Conservation (phyloP, 495 filamentous ascomycete species). For the Hypomontagnella submonticulosa region DNA sequence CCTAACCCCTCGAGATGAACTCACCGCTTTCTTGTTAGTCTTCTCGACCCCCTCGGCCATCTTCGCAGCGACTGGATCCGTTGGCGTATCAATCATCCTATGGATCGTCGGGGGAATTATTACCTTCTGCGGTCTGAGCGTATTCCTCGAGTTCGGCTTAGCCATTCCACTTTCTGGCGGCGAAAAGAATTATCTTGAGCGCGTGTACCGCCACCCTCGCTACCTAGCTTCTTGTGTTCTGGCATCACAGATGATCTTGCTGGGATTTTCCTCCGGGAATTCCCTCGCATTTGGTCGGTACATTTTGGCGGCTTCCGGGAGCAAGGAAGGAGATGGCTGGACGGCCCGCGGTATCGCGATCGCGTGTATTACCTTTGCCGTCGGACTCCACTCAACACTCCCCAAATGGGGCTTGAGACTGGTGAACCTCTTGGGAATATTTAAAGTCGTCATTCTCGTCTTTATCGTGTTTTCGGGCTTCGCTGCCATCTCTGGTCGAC, state of each 20-base stretch:
- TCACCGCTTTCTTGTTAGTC: constrained; percentile 43
- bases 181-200: constrained; percentile 76
- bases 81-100: constrained; percentile 51
- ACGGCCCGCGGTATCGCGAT: constrained; percentile 73
- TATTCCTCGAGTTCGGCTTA: constrained; percentile 63
- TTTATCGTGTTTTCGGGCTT: constrained; percentile 75
- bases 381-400: constrained; percentile 68
- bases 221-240: constrained; percentile 74
- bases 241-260: constrained; percentile 66
- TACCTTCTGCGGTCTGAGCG: constrained; percentile 57
- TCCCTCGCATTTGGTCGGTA: constrained; percentile 77
- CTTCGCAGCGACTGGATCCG: constrained; percentile 60
- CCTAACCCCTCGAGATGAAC: neutral
- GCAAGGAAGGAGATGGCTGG: constrained; percentile 70
- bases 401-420: constrained; percentile 76
- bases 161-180: constrained; percentile 66
- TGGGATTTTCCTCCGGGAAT: constrained; percentile 68
- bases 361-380: constrained; percentile 71
- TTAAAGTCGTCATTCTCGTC: constrained; percentile 74
- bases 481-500: constrained; percentile 67
- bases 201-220: constrained; percentile 70
- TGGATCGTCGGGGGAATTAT: constrained; percentile 54
- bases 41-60: constrained; percentile 64
- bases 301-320: constrained; percentile 71
- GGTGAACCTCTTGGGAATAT: constrained; percentile 70